Percentiles rank a stretch among this genome's conserved stretches.
Conservation (phyloP, 2,329 filamentous ascomycete genomes). For the Pseudogymnoascus sp. region DNA sequence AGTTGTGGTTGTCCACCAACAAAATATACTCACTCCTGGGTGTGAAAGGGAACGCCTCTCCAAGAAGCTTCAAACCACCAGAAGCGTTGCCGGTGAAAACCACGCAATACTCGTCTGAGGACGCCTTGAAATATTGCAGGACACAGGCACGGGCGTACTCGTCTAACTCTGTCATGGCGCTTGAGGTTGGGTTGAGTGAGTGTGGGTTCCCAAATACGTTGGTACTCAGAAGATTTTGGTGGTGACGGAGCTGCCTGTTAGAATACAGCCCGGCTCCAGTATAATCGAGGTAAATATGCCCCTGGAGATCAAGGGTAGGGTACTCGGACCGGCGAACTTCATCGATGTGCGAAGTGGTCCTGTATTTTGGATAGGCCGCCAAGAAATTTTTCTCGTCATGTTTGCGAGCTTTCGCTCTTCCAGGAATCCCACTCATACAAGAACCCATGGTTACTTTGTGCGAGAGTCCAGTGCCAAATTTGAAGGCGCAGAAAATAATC, state of each 20-base stretch:
- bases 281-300: slow-evolving; percentile 37
- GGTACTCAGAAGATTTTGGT: slow-evolving; percentile 27
- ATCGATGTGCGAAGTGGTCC: slow-evolving; percentile 28
- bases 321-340: slow-evolving; percentile 31
- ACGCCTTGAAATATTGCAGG: slow-evolving; percentile 31
- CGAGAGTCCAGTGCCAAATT: not conserved
- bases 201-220: slow-evolving; percentile 36
- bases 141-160: slow-evolving; percentile 29
- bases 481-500: not conserved
- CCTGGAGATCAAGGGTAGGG: slow-evolving; percentile 32
- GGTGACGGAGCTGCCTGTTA: slow-evolving; percentile 28
- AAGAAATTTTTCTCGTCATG: not conserved
- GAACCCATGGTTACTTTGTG: not conserved
- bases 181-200: slow-evolving; percentile 33
- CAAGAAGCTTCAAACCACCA: slow-evolving; percentile 33
- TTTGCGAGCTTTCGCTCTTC: not conserved
- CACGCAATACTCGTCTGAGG: slow-evolving; percentile 33
- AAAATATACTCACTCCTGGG: slow-evolving; percentile 27
- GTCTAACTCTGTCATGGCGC: slow-evolving; percentile 30
- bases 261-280: slow-evolving; percentile 34
- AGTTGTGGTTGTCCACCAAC: slow-evolving; percentile 38
- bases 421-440: not conserved
- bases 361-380: slow-evolving; percentile 30
- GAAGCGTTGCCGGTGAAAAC: slow-evolving; percentile 37
- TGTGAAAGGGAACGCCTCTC: slow-evolving; percentile 34